Conservation (phyloP, 2,329 filamentous ascomycete species). For the Lasiodiplodia hormozganensis region DNA sequence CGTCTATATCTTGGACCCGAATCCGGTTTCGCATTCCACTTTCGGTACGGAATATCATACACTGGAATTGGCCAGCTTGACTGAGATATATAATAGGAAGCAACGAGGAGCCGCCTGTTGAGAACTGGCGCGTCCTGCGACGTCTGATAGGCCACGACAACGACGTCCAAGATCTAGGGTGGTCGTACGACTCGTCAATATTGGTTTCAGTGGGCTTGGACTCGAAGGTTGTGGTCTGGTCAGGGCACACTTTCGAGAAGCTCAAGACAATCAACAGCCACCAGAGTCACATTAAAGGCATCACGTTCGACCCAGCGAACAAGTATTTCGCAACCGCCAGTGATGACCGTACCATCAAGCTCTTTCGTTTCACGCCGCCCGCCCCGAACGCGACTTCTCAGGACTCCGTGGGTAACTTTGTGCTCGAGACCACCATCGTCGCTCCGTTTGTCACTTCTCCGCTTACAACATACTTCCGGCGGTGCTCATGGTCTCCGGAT, state of each 20-base stretch:
- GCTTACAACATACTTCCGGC: constrained; percentile 93
- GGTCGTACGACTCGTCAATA: constrained; percentile 95
- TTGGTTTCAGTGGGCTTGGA: constrained; percentile 95
- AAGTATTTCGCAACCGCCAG: constrained; percentile 99
- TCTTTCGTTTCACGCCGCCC: constrained; percentile 92
- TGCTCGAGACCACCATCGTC: constrained; percentile 89
- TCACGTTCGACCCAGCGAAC: constrained; percentile 97
- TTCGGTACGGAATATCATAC: constrained; percentile 68
- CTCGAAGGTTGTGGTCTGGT: constrained; percentile 98
- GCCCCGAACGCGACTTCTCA: constrained; percentile 90
- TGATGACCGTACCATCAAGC: constrained; percentile 95
- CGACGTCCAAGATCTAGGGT: constrained; percentile 96
- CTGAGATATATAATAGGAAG: constrained; percentile 60
- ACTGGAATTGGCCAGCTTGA: constrained; percentile 9
- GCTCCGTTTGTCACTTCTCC: constrained; percentile 89
- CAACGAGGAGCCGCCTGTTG: constrained; percentile 88
- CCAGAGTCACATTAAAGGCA: constrained; percentile 97
- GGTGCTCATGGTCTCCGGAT: constrained; percentile 97
- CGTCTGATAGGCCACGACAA: constrained; percentile 97
- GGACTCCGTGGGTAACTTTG: constrained; percentile 96
- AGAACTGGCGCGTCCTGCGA: constrained; percentile 97
- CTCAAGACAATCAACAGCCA: constrained; percentile 92
- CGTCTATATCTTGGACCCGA: constrained; percentile 89
- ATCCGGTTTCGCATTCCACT: constrained; percentile 75
- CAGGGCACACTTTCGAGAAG: constrained; percentile 96